phyloP scores from a whole-genome alignment of 768 basidiomycete genomes.

The Cyclocybe aegerita region DNA sequence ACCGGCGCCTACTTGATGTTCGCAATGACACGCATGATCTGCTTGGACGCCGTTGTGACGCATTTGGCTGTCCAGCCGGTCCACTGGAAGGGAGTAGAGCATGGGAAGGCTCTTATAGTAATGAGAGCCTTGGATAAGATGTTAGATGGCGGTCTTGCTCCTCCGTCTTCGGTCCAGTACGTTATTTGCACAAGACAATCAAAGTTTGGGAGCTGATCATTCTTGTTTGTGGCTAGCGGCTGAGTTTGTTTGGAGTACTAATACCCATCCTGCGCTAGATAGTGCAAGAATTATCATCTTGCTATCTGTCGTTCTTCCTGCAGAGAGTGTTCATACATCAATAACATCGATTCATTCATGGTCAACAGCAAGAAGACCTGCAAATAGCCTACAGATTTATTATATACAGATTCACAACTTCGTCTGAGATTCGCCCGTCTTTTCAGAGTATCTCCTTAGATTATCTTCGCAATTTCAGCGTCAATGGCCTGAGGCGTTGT shows the following conservation, averaged over 20 bases:
- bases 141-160: neutral
- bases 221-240: constrained; percentile 7
- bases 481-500: constrained; percentile 69
- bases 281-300: neutral
- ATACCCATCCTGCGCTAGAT: constrained; percentile 2
- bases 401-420: neutral
- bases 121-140: constrained; percentile 6
- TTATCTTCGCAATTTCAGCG: constrained; percentile 59
- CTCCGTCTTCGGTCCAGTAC: constrained; percentile 7
- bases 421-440: neutral
- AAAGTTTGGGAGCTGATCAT: neutral
- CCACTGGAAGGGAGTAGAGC: neutral
- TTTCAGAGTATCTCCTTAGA: constrained; percentile 27
- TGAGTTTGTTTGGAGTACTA: constrained; percentile 12
- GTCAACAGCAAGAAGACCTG: too few species aligned
- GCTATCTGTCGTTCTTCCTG: neutral
- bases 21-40: too few species aligned
- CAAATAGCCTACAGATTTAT: neutral
- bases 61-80: constrained; percentile 12
- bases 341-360: too few species aligned
- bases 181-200: neutral
- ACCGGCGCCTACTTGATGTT: too few species aligned
- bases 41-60: constrained; percentile 11
- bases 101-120: neutral
- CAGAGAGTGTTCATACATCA: neutral